Percentiles rank a stretch among this genome's conserved stretches.
Evolutionary conservation across 345 rosid species (phyloP).

Genomic region (Psidium guajava): DNA sequence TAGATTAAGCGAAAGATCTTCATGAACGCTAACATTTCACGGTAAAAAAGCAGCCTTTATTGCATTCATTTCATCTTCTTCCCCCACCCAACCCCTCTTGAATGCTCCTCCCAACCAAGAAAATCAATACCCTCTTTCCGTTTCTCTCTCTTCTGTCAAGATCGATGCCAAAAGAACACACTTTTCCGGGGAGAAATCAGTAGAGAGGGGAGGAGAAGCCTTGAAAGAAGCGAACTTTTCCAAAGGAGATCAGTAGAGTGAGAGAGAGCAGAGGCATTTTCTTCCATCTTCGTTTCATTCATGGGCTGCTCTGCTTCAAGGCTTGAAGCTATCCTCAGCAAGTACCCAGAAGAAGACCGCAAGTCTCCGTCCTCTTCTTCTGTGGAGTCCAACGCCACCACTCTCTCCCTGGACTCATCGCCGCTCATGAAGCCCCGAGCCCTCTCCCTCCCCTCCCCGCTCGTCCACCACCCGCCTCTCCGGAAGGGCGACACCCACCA

Average conservation of each 20-base stretch:
- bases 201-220: background rate
- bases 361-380: background rate
- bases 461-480: slow-evolving; percentile 18
- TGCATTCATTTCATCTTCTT: background rate
- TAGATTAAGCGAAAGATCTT: background rate
- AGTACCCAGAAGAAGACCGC: slow-evolving; percentile 1
- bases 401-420: background rate
- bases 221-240: background rate
- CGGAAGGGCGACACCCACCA: slow-evolving; percentile 15
- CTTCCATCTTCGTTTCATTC: background rate
- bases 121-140: background rate
- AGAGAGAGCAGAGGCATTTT: background rate
- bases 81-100: background rate
- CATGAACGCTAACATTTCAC: background rate
- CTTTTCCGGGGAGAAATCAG: background rate
- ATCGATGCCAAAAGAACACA: background rate
- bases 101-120: background rate
- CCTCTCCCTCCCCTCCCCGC: slow-evolving; percentile 5
- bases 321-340: slow-evolving; percentile 5
- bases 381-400: background rate
- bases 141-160: background rate
- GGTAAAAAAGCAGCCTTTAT: background rate
- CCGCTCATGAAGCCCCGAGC: background rate
- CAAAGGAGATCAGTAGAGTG: background rate
- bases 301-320: slow-evolving; percentile 21